These are phyloP conservation scores for Hysterangium stoloniferum DNA, from an alignment of 768 basidiomycete species.

Conservation along the genomic window DNA sequence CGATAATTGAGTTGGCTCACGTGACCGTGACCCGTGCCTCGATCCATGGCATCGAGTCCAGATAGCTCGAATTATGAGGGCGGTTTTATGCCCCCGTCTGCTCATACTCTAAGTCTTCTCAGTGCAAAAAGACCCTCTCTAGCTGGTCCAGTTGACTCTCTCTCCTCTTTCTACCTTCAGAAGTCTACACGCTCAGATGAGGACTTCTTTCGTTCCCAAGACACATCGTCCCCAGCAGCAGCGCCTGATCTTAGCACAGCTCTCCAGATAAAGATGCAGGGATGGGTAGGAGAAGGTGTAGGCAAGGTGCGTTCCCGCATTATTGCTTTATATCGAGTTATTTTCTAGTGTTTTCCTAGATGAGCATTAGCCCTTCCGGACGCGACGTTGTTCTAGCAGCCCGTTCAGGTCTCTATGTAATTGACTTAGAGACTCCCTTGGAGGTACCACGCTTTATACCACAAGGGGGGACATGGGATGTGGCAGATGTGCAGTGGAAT, in stretches of 20 bases:
- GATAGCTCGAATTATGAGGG: background rate
- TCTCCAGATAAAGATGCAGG: constrained; percentile 74
- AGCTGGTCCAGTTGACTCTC: background rate
- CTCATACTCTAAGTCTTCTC: constrained; percentile 10
- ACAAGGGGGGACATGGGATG: constrained; percentile 95
- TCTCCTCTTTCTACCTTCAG: constrained; percentile 1
- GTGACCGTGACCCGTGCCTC: no score
- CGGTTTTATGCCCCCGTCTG: background rate
- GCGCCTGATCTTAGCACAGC: constrained; percentile 35
- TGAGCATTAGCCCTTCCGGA: constrained; percentile 51
- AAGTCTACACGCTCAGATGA: background rate
- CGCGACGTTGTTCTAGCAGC: constrained; percentile 26
- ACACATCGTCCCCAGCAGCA: no score
- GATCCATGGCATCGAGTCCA: no score
- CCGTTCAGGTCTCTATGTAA: constrained; percentile 88
- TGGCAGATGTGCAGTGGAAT: constrained; percentile 90
- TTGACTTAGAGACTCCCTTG: constrained; percentile 83
- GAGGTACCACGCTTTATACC: constrained; percentile 90
- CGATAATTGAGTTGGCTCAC: no score
- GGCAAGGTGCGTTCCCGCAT: constrained; percentile 67
- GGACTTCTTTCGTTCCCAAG: background rate
- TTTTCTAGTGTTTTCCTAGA: constrained; percentile 34
- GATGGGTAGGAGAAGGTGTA: constrained; percentile 71
- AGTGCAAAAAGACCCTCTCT: constrained; percentile 10
- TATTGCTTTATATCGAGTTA: constrained; percentile 13